Evolutionary conservation across 495 filamentous ascomycete genomes (phyloP), one percentile per base, ranked within the genome.

Genomic region (Penicillium canariense): DNA sequence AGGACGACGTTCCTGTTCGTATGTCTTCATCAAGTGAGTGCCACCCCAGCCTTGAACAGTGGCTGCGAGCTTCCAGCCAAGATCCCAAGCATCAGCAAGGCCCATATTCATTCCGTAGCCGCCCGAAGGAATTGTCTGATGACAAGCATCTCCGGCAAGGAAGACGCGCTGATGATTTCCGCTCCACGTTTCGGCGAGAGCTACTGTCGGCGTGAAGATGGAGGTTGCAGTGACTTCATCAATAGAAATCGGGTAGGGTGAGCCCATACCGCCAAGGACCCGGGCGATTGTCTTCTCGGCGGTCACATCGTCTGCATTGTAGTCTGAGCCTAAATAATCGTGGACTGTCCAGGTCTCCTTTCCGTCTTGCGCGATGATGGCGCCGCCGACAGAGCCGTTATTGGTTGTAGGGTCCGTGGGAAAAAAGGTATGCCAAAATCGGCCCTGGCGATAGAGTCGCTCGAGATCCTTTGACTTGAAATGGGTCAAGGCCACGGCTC

Each of bases 111-210:
- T 66, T 2, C 67, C 67, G 35, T 68, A 60, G 0, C 68, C 68
- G 15, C 68, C 70, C 10, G 56, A 31, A 15, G 68, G 60, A 28
- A 57, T 52, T 7, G 54, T 56, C 10, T 49, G 57, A 43, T 71
- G 68, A 27, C 58, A 61, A 26, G 80, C 69, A 62, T 84, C 81
- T 14, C 81, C 81, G 6, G 75, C 79, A 1, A 84, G 63, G 31
- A 84, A 77, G 4, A 84, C 54, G 4, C 75, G 68, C 12, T 61
- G 50, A 18, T 69, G 27, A 12, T 17, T 14, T 26, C 23, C 22
- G n/a, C 7, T 2, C 12, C 60, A 68, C 2, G 23, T 15, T 7
- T 58, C 18, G 9, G 70, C 64, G 9, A 71, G 30, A 11, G 48
- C 47, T 15, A 68, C n/a, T 20, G 39, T 68, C 10, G 70, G 62